These are phyloP conservation scores for Abrus pulchellus DNA, from an alignment of 306 rosid species.

Conservation along the genomic window DNA sequence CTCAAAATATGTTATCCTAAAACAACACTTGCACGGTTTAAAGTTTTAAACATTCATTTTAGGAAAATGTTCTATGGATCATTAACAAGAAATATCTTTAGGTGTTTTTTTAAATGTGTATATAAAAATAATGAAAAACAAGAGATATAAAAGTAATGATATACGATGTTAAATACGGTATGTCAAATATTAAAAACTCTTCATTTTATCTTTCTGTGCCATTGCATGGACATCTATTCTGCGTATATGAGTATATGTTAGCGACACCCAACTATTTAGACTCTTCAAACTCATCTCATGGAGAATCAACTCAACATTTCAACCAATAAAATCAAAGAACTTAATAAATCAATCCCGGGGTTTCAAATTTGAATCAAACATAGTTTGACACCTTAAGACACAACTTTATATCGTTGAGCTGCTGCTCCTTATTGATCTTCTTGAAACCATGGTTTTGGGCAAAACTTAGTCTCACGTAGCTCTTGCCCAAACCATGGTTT, in stretches of 20 bases:
- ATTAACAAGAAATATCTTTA: no score
- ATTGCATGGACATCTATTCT: constrained; percentile 27
- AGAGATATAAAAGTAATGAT: no score
- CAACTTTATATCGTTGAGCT: background rate
- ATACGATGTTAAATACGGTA: no score
- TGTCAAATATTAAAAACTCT: background rate
- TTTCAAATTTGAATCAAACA: constrained; percentile 32
- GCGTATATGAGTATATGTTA: background rate
- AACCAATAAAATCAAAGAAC: constrained; percentile 21
- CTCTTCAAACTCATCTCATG: background rate
- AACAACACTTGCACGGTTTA: background rate
- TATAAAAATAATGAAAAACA: no score
- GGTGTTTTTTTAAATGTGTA: no score
- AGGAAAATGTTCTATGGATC: no score
- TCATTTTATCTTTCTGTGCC: constrained; percentile 38
- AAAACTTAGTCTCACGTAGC: no score
- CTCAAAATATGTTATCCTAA: constrained; percentile 19
- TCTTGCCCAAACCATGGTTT: no score
- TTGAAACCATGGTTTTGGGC: no score
- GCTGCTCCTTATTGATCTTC: background rate
- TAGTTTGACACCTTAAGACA: constrained; percentile 21
- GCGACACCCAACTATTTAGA: background rate
- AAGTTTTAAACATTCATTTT: background rate
- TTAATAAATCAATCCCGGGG: constrained; percentile 1
- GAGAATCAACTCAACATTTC: background rate